Evolutionary conservation across 768 basidiomycete species (phyloP), one percentile per base, ranked within the genome.

Genomic region (Austroboletus eburneus): DNA sequence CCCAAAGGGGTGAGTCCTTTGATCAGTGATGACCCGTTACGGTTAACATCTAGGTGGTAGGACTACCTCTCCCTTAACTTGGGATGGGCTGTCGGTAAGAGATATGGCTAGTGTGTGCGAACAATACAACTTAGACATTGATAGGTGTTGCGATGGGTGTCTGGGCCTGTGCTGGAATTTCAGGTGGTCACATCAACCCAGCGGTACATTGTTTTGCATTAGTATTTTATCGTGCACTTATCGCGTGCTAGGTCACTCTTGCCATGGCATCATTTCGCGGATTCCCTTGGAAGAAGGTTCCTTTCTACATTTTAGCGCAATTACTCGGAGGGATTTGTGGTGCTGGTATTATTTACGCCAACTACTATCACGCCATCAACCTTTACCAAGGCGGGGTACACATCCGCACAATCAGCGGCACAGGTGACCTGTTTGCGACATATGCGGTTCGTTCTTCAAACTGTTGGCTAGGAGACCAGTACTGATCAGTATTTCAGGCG

Each of bases 281-380:
- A 38, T 90, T 91, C 65, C 86, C 89, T 1, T 85, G 85, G 83
- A 75, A 73, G 54, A 91, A 91, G 61, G 89, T 89, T 0, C 89
- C 89, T 0, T 73, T 55, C 18, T 89, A 81, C 60, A 76, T 85
- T 38, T 57, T 79, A 40, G 76, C 81, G 0, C 85, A 87, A 59
- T 47, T 83, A 17, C 60, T 86, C 40, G 85, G 85, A 18, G 83
- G 67, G 5, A 54, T 83, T 27, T 70, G 75, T 37, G 85, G 82
- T 16, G 77, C 76, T 13, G 75, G 74, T 1, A 58, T 81, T 34
- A 63, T 79, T 25, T 86, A 85, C 52, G 83, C 71, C 6, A 80
- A 81, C 55, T 87, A 84, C 57, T 75, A 77, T 56, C 78, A 81
- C 62, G 83, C 82, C 16, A 81, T 88, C 57, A 74, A 83, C 55